Evolutionary conservation across 352 stramenopile species (phyloP).

Genomic region (Phytophthora aleatoria): DNA sequence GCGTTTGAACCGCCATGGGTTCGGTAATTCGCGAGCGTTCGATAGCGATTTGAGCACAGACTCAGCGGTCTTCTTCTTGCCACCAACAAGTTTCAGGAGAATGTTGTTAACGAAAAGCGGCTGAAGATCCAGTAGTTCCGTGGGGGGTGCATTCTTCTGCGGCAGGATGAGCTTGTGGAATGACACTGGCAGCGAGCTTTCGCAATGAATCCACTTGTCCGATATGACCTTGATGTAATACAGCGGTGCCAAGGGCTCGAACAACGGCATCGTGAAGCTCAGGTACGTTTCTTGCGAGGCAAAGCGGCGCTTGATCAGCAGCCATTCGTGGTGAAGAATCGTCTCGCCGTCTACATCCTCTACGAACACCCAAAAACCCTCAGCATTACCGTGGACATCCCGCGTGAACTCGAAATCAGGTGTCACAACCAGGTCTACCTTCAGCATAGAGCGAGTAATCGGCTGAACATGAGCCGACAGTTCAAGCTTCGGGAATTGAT

Average conservation of each 20-base stretch:
- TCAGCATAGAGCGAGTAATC: conserved; percentile 97
- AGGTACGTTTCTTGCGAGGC: conserved; percentile 81
- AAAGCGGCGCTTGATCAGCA: conserved; percentile 93
- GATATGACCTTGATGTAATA: conserved; percentile 99
- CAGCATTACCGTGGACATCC: conserved; percentile 95
- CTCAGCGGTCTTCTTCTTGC: conserved; percentile 68
- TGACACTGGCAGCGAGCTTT: conserved; percentile 95
- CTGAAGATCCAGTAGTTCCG: conserved; percentile 98
- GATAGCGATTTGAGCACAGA: conserved; percentile 52
- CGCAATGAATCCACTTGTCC: conserved; percentile 98
- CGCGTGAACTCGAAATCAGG: conserved; percentile 98
- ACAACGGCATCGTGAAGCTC: conserved; percentile 97
- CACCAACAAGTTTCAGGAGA: conserved; percentile 64
- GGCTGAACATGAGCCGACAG: conserved; percentile 97
- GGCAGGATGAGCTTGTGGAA: conserved; percentile 99
- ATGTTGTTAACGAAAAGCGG: conserved; percentile 93
- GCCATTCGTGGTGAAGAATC: conserved; percentile 98
- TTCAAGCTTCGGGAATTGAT: conserved; percentile 98
- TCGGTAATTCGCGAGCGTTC: conserved; percentile 43
- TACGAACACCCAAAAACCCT: conserved; percentile 98
- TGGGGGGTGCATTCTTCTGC: conserved; percentile 97
- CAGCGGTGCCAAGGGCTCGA: conserved; percentile 97
- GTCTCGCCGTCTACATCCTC: conserved; percentile 98
- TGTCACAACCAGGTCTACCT: conserved; percentile 94
- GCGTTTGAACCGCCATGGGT: conserved; percentile 82